Percentiles rank a stretch among this genome's conserved stretches.
Evolutionary conservation across 331 rosid species (phyloP).

Genomic region (Ulmus americana): DNA sequence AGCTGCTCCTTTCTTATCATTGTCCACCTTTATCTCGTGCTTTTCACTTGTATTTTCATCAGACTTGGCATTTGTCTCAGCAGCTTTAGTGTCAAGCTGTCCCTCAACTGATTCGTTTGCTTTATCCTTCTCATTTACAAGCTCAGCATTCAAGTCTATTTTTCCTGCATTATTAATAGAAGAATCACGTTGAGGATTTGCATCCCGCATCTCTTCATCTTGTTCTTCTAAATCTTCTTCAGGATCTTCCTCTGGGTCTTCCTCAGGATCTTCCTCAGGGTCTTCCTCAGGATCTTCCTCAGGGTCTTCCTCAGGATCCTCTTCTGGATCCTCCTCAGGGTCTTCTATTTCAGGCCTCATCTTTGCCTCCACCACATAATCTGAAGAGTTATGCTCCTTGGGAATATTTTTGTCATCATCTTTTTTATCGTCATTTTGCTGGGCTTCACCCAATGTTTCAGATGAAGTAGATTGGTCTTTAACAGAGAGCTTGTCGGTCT

Average conservation of each 20-base stretch:
- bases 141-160: conserved; percentile 21
- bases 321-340: conserved; percentile 52
- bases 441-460: conserved; percentile 29
- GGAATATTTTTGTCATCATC: conserved; percentile 42
- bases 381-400: conserved; percentile 36
- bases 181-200: conserved; percentile 39
- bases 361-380: conserved; percentile 42
- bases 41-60: conserved; percentile 32
- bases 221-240: conserved; percentile 84
- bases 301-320: conserved; percentile 81
- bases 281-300: conserved; percentile 76
- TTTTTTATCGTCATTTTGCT: conserved; percentile 43
- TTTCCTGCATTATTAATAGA: conserved; percentile 32
- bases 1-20: conserved; percentile 42
- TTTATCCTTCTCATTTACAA: conserved; percentile 43
- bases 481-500: conserved; percentile 44
- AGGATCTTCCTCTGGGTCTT: conserved; percentile 63
- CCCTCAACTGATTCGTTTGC: conserved; percentile 32
- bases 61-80: conserved; percentile 34
- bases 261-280: conserved; percentile 65
- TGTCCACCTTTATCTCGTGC: conserved; percentile 43
- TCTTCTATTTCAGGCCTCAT: conserved; percentile 58
- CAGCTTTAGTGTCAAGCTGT: conserved; percentile 32
- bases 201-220: conserved; percentile 61
- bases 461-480: conserved; percentile 32